Base-by-base conservation (phyloP, 2,329 filamentous ascomycete genomes). In the Ophiostoma sp. region DNA sequence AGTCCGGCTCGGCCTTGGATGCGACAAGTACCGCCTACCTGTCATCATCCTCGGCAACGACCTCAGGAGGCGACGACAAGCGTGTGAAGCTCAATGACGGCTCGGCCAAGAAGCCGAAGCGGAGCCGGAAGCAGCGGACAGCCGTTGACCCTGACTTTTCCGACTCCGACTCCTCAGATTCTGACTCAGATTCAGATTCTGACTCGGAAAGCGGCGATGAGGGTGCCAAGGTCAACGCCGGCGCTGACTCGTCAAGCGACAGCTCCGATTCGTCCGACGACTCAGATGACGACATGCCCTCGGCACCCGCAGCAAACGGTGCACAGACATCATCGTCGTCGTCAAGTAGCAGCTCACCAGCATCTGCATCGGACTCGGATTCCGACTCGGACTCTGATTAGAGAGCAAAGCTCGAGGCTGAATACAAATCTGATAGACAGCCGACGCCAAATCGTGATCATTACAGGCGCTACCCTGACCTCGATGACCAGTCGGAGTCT, bases 41-140 rank as follows among this genome's bases (percentile, higher is more conserved):
- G 19, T 69, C 66, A 2, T 55, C 66, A 19, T 36, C 45, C 3
- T 52, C 66, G 28, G 42, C 25, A 52, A 52, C 45, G 9, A 12
- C 45, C 31, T 69, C 66, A 1, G 66, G 66, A 9, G 66, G 66
- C 28, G 66, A 69, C 31, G 82, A 83, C 61, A 85, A 84, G 78
- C 80, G 79, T 48, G 76, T 82, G 12, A 83, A 83, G 76, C 79
- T 84, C 73, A 86, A 84, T 72, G 86, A 88, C 50, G 83, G 82
- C 9, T 79, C 81, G 5, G 79, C 80, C 72, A 80, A 82, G 75
- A 80, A 84, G 39, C 81, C 83, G 71, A 89, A 87, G 77, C 81
- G 84, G 72, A 82, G 83, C 74, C 81, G 87, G 74, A 91, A 90
- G 79, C 80, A 84, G 71, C 84, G 87, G n/a, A 84, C 82, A 12